Conservation (phyloP, 805 yeast genomes). For the Pichia paraexigua region DNA sequence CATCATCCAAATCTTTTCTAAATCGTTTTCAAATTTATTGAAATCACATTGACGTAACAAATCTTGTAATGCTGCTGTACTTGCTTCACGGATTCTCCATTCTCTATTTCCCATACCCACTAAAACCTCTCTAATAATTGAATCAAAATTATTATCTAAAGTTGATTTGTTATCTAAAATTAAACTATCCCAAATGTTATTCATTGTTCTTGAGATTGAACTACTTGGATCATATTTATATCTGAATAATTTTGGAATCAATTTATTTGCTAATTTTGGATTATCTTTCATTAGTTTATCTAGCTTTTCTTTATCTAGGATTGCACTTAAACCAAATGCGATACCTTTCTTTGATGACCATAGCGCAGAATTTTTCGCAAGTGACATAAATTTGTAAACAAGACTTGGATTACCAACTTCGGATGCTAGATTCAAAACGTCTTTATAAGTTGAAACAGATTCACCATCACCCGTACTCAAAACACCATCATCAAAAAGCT, state of each 20-base stretch:
- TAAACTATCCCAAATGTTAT: constrained; percentile 75
- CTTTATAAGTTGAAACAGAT: constrained; percentile 85
- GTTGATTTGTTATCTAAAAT: constrained; percentile 48
- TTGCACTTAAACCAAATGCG: constrained; percentile 86
- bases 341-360: constrained; percentile 94
- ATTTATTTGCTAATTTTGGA: constrained; percentile 42
- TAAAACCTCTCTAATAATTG: constrained; percentile 58
- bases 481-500: constrained; percentile 76
- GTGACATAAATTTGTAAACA: constrained; percentile 88
- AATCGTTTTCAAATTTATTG: constrained; percentile 39
- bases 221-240: constrained; percentile 79
- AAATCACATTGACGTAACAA: constrained; percentile 54
- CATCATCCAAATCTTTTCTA: constrained; percentile 78
- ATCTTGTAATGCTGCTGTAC: constrained; percentile 63
- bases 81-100: constrained; percentile 91
- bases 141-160: constrained; percentile 44
- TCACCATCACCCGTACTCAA: constrained; percentile 77
- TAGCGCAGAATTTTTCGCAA: constrained; percentile 76
- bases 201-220: constrained; percentile 74
- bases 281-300: constrained; percentile 53
- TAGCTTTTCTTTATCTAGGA: constrained; percentile 70
- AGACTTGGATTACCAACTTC: constrained; percentile 95
- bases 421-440: constrained; percentile 77
- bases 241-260: constrained; percentile 77
- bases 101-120: constrained; percentile 69